Evolutionary conservation across 2,329 filamentous ascomycete genomes (phyloP), one percentile per base, ranked within the genome.

Genomic region (Xenosphaeropsis pyriputrescens): DNA sequence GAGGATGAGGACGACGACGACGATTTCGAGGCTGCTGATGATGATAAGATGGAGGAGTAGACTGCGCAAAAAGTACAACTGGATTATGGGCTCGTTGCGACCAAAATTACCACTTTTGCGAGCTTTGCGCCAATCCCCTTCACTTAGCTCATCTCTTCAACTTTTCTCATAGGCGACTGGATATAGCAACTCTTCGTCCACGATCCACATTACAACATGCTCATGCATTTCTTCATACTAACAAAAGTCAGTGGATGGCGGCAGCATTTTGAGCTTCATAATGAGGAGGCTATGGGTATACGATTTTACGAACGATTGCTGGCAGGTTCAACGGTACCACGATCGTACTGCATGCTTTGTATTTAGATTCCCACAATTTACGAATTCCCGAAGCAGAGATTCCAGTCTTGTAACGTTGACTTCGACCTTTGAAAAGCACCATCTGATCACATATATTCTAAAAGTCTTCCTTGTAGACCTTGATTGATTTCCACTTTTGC

Each of bases 1-100:
- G 82, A 88, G 5, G 82, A 85, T 12, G 79, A 89, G 19, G 85
- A 86, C 33, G 82, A 91, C 0, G 82, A 82, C 34, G 75, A 72
- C 17, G 64, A 65, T 47, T 79, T 79, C 56, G 65, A 78, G 54
- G 74, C 73, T 36, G 57, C 70, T 30, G 70, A 72, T 56, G 69
- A 70, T 38, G 68, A 77, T 45, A 74, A 77, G 61, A 85, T 85
- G 80, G 70, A 79, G 52, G 73, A 79, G 41, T 54, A 53, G 15
- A 18, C 13, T 15, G 4, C 22, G 8, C 22, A 26, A 6, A 26
- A 26, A 6, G 8, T 26, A 11, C 7, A 26, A 3, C 8, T 26
- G 22, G 8, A 9, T 26, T 11, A 11, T 9, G 12, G 22, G 12
- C 5, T 26, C 8, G 8, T 26, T 26, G 22, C 22, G 22, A 26